These are phyloP conservation scores for Oryza punctata DNA, from an alignment of 176 grass and related monocot species.

Conservation along the genomic window DNA sequence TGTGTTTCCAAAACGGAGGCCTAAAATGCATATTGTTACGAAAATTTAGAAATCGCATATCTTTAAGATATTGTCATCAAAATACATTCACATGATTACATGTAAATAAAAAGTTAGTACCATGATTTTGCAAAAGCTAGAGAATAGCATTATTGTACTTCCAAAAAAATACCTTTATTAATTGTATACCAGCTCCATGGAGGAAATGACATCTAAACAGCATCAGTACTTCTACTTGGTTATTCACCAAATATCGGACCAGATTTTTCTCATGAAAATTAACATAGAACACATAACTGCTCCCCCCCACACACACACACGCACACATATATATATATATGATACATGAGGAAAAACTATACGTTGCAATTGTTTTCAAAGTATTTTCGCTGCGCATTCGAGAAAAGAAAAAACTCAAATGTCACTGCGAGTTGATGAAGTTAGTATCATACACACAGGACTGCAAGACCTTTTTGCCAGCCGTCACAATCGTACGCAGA, in stretches of 20 bases:
- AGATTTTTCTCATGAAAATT: not conserved
- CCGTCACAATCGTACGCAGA: not conserved
- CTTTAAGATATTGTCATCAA: not conserved
- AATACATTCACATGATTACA: not conserved
- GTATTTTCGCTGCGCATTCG: not conserved
- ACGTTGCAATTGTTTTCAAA: not conserved
- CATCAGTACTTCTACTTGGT: not conserved
- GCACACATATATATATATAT: no score
- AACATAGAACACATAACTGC: not conserved
- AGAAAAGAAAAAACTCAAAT: no score
- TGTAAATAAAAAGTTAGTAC: no score
- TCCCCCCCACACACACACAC: not conserved
- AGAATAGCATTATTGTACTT: not conserved
- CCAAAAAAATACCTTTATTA: not conserved
- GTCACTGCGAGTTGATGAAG: not conserved
- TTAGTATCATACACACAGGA: not conserved
- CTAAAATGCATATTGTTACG: not conserved
- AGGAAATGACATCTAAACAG: not conserved
- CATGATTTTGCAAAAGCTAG: not conserved
- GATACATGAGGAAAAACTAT: not conserved
- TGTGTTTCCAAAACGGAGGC: rapidly evolving
- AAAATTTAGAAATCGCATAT: not conserved
- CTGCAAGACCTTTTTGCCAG: not conserved
- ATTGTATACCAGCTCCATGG: not conserved
- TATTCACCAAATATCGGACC: not conserved